These are phyloP conservation scores for Boechera divaricarpa DNA, from an alignment of 345 rosid species.

Conservation along the genomic window DNA sequence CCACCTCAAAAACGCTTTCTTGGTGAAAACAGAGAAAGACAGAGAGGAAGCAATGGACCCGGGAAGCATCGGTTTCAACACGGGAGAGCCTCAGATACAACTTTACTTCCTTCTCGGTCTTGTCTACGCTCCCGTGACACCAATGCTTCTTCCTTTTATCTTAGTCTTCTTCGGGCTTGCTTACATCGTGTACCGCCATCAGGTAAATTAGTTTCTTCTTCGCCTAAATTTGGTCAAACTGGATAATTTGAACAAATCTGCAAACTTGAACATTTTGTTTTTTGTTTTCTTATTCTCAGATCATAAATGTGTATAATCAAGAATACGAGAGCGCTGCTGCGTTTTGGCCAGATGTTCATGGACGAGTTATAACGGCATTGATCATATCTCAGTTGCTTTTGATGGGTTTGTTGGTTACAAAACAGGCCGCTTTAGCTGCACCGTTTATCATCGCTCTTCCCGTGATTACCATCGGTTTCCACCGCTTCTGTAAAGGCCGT, in stretches of 20 bases:
- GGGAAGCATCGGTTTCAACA: conserved; percentile 87
- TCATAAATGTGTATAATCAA: conserved; percentile 92
- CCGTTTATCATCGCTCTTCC: conserved; percentile 81
- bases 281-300: conserved; percentile 46
- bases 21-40: conserved; percentile 96
- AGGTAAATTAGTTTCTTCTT: conserved; percentile 55
- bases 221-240: not conserved
- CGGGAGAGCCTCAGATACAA: conserved; percentile 92
- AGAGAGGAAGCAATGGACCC: conserved; percentile 94
- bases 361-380: conserved; percentile 68
- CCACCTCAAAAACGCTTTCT: conserved; percentile 84
- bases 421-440: conserved; percentile 61
- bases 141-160: conserved; percentile 84
- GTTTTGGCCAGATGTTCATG: conserved; percentile 97
- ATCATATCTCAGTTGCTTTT: conserved; percentile 79
- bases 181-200: conserved; percentile 84
- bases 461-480: conserved; percentile 72
- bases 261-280: not conserved
- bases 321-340: conserved; percentile 90
- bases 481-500: conserved; percentile 74
- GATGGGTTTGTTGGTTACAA: conserved; percentile 75
- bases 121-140: conserved; percentile 86
- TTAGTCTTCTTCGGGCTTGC: conserved; percentile 81
- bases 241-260: not conserved
- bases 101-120: conserved; percentile 91